phyloP scores from a whole-genome alignment of 768 basidiomycete genomes.

The Mycena filopes region DNA sequence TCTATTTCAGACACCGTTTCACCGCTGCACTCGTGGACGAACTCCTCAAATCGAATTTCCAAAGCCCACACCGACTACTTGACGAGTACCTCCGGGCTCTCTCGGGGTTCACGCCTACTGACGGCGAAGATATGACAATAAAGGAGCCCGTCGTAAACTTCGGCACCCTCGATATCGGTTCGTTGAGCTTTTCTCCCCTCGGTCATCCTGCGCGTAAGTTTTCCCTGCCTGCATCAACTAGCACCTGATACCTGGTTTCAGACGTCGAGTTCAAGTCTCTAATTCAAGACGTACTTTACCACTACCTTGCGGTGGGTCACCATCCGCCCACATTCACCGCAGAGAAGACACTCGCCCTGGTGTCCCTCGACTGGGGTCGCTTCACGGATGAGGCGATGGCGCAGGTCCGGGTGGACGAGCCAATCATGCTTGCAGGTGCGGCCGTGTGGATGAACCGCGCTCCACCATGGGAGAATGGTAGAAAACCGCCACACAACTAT shows the following conservation, averaged over 20 bases:
- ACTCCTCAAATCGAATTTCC: constrained; percentile 12
- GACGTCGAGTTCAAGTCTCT: background rate
- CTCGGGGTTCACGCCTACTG: background rate
- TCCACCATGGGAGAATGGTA: no score
- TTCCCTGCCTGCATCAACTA: background rate
- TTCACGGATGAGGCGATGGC: background rate
- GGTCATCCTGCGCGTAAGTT: background rate
- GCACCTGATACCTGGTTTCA: background rate
- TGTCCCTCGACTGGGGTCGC: background rate
- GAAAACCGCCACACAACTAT: background rate
- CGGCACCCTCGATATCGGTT: background rate
- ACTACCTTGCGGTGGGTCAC: background rate
- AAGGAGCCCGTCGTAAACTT: background rate
- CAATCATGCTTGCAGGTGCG: constrained; percentile 8
- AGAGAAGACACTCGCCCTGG: background rate
- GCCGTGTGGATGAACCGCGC: background rate
- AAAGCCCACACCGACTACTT: constrained; percentile 17
- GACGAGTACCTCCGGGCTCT: background rate
- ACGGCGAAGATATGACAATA: background rate
- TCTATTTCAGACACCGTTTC: constrained; percentile 20
- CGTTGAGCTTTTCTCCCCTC: background rate
- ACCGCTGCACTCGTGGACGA: constrained; percentile 12
- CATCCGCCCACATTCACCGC: background rate
- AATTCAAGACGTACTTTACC: background rate
- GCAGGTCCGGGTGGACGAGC: background rate